Conservation (phyloP, 495 filamentous ascomycete genomes). For the Penicillium diatomitis region DNA sequence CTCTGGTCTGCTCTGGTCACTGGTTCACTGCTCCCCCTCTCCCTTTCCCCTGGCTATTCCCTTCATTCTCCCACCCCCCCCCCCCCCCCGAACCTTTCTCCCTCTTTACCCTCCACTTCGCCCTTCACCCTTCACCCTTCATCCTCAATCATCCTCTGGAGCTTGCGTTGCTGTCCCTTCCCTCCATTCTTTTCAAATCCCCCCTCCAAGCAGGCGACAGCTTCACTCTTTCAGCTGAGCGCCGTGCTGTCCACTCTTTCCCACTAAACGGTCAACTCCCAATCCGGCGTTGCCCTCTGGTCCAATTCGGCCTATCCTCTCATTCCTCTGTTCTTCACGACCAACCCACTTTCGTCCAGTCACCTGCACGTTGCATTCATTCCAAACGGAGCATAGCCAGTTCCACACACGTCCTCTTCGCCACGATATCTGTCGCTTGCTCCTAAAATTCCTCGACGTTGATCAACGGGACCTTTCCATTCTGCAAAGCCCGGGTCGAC, state of each 20-base stretch:
- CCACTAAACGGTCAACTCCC: neutral
- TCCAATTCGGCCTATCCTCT: neutral
- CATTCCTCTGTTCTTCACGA: conserved; percentile 1
- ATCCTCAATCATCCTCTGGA: conserved; percentile 8
- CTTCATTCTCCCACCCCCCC: conserved; percentile 32
- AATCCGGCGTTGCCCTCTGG: conserved; percentile 1
- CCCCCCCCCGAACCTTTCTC: conserved; percentile 13
- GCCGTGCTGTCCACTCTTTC: conserved; percentile 48
- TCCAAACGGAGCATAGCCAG: conserved; percentile 4
- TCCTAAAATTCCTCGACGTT: conserved; percentile 11
- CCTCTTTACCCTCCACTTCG: neutral
- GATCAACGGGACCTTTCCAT: conserved; percentile 4
- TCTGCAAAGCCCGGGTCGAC: too few species aligned
- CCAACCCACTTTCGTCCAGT: conserved; percentile 3
- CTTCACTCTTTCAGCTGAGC: conserved; percentile 80
- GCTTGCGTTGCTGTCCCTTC: conserved; percentile 5
- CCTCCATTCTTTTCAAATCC: conserved; percentile 19
- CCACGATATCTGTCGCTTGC: conserved; percentile 15
- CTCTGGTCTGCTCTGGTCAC: neutral
- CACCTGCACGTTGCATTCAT: neutral
- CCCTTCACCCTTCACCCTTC: conserved; percentile 24
- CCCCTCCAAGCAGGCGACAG: conserved; percentile 46
- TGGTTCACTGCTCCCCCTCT: conserved; percentile 12
- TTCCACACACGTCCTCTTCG: conserved; percentile 3
- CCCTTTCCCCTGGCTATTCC: conserved; percentile 31